Conservation (phyloP, 768 basidiomycete genomes). For the Dacryopinax primogenitus region DNA sequence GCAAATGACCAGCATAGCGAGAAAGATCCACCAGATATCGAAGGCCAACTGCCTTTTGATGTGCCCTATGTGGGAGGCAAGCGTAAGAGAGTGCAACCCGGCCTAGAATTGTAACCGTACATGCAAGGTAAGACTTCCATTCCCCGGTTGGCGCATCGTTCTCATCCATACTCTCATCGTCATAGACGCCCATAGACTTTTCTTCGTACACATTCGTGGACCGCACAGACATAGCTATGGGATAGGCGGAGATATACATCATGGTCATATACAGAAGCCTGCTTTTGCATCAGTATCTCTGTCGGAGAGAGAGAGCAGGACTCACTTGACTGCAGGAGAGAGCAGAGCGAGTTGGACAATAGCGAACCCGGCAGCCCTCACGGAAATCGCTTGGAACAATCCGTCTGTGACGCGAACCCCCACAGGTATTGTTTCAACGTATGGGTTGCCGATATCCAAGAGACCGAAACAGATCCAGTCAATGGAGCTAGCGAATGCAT, state of each 20-base stretch:
- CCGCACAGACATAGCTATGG: slow-evolving; percentile 49
- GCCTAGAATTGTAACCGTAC: slow-evolving; percentile 27
- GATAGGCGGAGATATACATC: slow-evolving; percentile 55
- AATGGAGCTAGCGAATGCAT: slow-evolving; percentile 39
- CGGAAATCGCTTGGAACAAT: slow-evolving; percentile 58
- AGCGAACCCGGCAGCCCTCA: slow-evolving; percentile 77
- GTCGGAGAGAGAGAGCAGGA: slow-evolving; percentile 13
- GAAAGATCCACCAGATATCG: slow-evolving; percentile 59
- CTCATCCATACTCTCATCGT: slow-evolving; percentile 32
- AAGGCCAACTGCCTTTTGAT: slow-evolving; percentile 60
- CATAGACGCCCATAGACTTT: slow-evolving; percentile 70
- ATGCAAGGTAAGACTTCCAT: slow-evolving; percentile 70
- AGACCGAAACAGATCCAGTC: slow-evolving; percentile 89
- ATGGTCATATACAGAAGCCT: slow-evolving; percentile 80
- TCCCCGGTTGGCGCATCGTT: slow-evolving; percentile 41
- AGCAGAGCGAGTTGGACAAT: slow-evolving; percentile 60
- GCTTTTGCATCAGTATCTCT: background rate
- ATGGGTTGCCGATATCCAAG: slow-evolving; percentile 68
- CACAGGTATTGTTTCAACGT: slow-evolving; percentile 52
- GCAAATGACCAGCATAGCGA: slow-evolving; percentile 37
- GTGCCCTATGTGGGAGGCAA: background rate
- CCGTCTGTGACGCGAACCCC: slow-evolving; percentile 61
- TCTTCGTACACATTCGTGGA: slow-evolving; percentile 94
- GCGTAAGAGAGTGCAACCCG: background rate
- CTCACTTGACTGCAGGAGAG: slow-evolving; percentile 81